Conservation (phyloP, 192 early-diverging fungal genomes). For the Podila epicladia region DNA sequence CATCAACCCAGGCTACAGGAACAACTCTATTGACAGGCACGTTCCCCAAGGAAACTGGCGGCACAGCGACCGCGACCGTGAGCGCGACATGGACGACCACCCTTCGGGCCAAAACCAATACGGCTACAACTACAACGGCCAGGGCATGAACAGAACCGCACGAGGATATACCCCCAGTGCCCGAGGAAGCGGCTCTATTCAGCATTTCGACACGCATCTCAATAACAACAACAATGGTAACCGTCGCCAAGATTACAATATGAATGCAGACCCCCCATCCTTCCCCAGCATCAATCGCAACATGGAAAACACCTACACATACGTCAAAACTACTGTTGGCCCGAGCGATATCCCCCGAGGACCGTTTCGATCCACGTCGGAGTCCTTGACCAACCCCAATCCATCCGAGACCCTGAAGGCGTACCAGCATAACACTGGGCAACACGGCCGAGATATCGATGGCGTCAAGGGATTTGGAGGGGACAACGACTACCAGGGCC, state of each 20-base stretch:
- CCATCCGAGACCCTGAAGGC: slow-evolving; percentile 22
- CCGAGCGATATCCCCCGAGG: not conserved
- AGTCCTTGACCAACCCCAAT: not conserved
- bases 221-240: not conserved
- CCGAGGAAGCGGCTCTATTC: not conserved
- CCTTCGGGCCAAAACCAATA: not conserved
- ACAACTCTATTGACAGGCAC: too few relatives aligned
- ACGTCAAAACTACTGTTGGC: not conserved
- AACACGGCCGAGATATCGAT: too few relatives aligned
- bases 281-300: not conserved
- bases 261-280: not conserved
- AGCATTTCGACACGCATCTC: not conserved
- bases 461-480: not conserved
- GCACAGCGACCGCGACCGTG: not conserved
- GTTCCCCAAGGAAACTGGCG: not conserved
- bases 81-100: not conserved
- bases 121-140: not conserved
- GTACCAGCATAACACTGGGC: slow-evolving; percentile 10
- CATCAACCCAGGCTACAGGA: too few relatives aligned
- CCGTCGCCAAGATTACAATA: not conserved
- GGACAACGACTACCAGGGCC: not conserved
- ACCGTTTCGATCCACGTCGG: not conserved
- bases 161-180: not conserved
- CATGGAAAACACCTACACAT: not conserved
- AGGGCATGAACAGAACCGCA: not conserved